phyloP scores from a whole-genome alignment of 805 yeast species.

The Candida peoriensis region DNA sequence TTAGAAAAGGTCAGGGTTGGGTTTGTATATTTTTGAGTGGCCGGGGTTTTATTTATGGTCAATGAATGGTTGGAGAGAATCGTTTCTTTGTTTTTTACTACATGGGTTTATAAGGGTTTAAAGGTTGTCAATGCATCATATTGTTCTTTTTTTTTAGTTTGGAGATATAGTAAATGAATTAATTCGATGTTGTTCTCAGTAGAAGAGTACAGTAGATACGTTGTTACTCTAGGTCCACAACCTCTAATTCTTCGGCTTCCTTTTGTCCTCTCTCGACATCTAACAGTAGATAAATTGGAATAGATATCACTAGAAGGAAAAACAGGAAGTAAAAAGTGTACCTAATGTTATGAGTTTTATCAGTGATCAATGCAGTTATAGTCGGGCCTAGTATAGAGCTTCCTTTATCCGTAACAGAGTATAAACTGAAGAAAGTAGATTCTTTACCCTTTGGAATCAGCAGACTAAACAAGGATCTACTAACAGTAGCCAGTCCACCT shows the following conservation, averaged over 20 bases:
- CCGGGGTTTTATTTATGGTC: too few species aligned
- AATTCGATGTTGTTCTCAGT: too few species aligned
- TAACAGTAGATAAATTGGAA: conserved; percentile 51
- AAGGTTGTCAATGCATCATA: too few species aligned
- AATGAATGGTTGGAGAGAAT: too few species aligned
- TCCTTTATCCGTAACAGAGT: conserved; percentile 77
- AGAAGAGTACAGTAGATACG: too few species aligned
- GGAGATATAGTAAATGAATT: too few species aligned
- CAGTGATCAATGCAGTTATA: conserved; percentile 66
- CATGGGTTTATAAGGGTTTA: too few species aligned
- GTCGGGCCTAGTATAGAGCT: conserved; percentile 72
- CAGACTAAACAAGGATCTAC: conserved; percentile 62
- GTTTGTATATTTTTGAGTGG: too few species aligned
- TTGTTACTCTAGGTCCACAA: too few species aligned
- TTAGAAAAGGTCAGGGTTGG: too few species aligned
- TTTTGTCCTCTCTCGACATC: conserved; percentile 58
- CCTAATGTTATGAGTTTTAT: conserved; percentile 67
- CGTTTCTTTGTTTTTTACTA: too few species aligned
- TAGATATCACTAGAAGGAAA: conserved; percentile 44
- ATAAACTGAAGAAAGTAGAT: conserved; percentile 68
- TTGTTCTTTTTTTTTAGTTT: too few species aligned
- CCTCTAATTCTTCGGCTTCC: conserved; percentile 43
- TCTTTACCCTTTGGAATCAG: conserved; percentile 74
- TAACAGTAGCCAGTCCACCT: conserved; percentile 68
- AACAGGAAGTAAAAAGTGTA: conserved; percentile 65